These are phyloP conservation scores for Suhomyces bokatorum DNA, from an alignment of 1,139 yeast species.

Conservation along the genomic window DNA sequence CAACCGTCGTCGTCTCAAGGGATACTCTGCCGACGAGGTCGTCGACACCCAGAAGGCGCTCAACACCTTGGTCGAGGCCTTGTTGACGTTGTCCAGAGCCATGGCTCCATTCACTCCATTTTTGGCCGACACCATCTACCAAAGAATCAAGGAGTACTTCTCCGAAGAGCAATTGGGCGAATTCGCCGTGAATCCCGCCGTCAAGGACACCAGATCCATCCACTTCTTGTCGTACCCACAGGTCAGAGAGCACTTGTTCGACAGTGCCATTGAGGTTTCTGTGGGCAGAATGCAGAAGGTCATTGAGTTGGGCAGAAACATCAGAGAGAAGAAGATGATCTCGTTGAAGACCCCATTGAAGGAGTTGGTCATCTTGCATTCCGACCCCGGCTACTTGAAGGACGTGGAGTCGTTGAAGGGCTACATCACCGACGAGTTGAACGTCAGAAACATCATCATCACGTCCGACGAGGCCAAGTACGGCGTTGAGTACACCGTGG, in stretches of 20 bases:
- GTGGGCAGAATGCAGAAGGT: slow-evolving; percentile 96
- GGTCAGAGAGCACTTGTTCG: slow-evolving; percentile 80
- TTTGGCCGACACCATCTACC: slow-evolving; percentile 87
- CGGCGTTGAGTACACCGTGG: slow-evolving; percentile 89
- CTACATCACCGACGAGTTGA: slow-evolving; percentile 87
- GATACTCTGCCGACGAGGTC: slow-evolving; percentile 68
- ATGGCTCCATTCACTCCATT: slow-evolving; percentile 99
- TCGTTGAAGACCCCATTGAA: slow-evolving; percentile 94
- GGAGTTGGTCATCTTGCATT: slow-evolving; percentile 81
- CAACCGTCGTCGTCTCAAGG: slow-evolving; percentile 97
- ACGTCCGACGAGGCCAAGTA: slow-evolving; percentile 90
- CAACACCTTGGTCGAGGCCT: slow-evolving; percentile 87
- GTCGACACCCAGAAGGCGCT: slow-evolving; percentile 84
- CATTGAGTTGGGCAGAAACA: slow-evolving; percentile 92
- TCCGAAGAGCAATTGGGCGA: slow-evolving; percentile 51
- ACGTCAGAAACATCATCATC: slow-evolving; percentile 82
- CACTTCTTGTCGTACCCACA: slow-evolving; percentile 90
- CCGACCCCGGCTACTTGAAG: slow-evolving; percentile 68
- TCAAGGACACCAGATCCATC: slow-evolving; percentile 72
- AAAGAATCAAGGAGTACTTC: slow-evolving; percentile 66
- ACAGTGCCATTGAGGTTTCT: slow-evolving; percentile 75
- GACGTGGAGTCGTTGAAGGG: slow-evolving; percentile 78
- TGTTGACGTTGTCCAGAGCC: slow-evolving; percentile 84
- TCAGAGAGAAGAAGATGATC: slow-evolving; percentile 92
- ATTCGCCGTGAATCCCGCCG: slow-evolving; percentile 39